Evolutionary conservation across 1,284 basidiomycete genomes (phyloP).

Genomic region (Trametes hirsuta): DNA sequence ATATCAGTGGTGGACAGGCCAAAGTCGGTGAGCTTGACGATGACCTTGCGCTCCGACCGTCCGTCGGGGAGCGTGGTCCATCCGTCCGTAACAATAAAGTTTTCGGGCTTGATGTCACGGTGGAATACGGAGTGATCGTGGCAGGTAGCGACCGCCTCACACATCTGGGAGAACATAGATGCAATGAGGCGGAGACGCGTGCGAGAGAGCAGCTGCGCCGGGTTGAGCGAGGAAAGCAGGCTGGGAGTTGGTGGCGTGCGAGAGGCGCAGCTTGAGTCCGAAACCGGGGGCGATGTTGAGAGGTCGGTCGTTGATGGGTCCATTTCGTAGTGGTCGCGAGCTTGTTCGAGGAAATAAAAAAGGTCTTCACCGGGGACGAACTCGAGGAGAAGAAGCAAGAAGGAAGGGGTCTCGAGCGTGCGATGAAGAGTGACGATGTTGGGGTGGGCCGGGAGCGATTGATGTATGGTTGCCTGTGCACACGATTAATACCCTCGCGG

Average conservation of each 20-base stretch:
- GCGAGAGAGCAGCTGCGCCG: slow-evolving; percentile 82
- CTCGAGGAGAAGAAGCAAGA: slow-evolving; percentile 84
- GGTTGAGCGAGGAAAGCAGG: slow-evolving; percentile 86
- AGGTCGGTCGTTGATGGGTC: slow-evolving; percentile 52
- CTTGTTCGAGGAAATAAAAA: slow-evolving; percentile 97
- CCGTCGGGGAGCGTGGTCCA: slow-evolving; percentile 57
- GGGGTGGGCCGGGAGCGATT: slow-evolving; percentile 87
- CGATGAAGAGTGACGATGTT: slow-evolving; percentile 97
- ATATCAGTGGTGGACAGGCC: slow-evolving; percentile 90
- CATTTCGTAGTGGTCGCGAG: slow-evolving; percentile 79
- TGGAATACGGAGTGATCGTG: slow-evolving; percentile 93
- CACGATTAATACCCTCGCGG: neutral
- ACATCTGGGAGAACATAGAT: slow-evolving; percentile 98
- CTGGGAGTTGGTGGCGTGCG: slow-evolving; percentile 93
- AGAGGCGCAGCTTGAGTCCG: slow-evolving; percentile 39
- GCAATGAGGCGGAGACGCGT: slow-evolving; percentile 90
- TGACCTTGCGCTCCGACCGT: slow-evolving; percentile 70
- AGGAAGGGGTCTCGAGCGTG: slow-evolving; percentile 81
- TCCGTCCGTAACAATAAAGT: slow-evolving; percentile 91
- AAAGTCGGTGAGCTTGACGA: slow-evolving; percentile 97
- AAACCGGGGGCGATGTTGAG: slow-evolving; percentile 30
- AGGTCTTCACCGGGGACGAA: slow-evolving; percentile 96
- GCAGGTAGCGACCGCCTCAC: slow-evolving; percentile 95
- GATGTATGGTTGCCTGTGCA: slow-evolving; percentile 88
- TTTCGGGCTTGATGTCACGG: slow-evolving; percentile 98